Conservation (phyloP, 306 rosid genomes). For the Boehmeria nivea region DNA sequence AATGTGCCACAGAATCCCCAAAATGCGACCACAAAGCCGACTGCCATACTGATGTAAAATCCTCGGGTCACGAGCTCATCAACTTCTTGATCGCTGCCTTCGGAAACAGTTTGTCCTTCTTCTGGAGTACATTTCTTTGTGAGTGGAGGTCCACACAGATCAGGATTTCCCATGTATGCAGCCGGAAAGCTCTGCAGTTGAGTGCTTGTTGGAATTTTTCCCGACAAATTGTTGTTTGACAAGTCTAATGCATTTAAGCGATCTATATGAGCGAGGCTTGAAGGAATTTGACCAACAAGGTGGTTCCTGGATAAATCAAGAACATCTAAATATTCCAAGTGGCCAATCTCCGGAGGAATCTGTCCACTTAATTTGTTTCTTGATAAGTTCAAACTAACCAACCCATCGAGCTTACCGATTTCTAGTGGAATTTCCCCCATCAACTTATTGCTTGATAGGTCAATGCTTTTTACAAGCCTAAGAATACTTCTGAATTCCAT, state of each 20-base stretch:
- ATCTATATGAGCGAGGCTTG: conserved; percentile 1
- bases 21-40: background rate
- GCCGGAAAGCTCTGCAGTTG: conserved; percentile 4
- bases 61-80: background rate
- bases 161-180: background rate
- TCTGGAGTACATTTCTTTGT: background rate
- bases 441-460: conserved; percentile 25
- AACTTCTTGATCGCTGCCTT: background rate
- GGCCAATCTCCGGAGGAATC: background rate
- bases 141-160: conserved; percentile 7
- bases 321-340: background rate
- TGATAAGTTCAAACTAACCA: conserved; percentile 11
- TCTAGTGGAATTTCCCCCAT: conserved; percentile 21
- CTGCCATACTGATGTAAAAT: background rate
- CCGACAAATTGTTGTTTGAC: conserved; percentile 12
- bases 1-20: conserved; percentile 8
- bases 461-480: background rate
- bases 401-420: background rate
- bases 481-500: background rate
- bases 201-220: conserved; percentile 13
- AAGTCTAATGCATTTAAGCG: conserved; percentile 2
- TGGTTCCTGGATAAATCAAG: conserved; percentile 14
- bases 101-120: background rate
- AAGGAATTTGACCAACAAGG: conserved; percentile 2
- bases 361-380: conserved; percentile 3